Evolutionary conservation across 2,329 filamentous ascomycete species (phyloP).

Genomic region (Penicillium digitatum): DNA sequence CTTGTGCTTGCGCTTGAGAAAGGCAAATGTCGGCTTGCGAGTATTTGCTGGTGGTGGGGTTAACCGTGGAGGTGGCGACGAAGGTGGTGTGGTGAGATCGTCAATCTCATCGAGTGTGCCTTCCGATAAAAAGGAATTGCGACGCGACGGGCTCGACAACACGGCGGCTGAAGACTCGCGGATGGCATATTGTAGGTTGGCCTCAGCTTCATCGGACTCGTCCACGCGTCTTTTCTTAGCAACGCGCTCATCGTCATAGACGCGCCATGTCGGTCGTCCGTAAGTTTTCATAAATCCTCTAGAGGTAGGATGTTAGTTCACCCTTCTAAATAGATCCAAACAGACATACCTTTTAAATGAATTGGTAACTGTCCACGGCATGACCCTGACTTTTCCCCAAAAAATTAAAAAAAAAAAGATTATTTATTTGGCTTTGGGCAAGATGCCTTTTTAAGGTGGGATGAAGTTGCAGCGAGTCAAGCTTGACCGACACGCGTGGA

Average conservation of each 20-base stretch:
- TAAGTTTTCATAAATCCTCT: constrained; percentile 51
- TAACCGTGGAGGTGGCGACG: constrained; percentile 48
- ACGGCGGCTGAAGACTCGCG: constrained; percentile 46
- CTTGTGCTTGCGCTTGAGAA: constrained; percentile 47
- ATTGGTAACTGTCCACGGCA: constrained; percentile 51
- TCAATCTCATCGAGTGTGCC: constrained; percentile 39
- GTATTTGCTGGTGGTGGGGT: constrained; percentile 42
- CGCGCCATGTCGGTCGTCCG: constrained; percentile 46
- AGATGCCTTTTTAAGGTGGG: not conserved
- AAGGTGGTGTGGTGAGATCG: constrained; percentile 50
- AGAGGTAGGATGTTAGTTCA: constrained; percentile 17
- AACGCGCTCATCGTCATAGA: constrained; percentile 45
- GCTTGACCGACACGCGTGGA: constrained; percentile 23
- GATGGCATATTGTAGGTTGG: constrained; percentile 47
- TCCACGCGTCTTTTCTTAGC: constrained; percentile 47
- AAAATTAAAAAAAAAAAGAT: no score
- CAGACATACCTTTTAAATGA: constrained; percentile 46
- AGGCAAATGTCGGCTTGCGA: constrained; percentile 50
- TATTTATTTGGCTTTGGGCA: not conserved
- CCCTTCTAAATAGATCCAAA: not conserved
- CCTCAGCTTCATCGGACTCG: constrained; percentile 43
- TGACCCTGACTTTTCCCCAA: constrained; percentile 30
- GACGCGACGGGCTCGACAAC: constrained; percentile 46
- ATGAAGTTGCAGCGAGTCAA: constrained; percentile 5
- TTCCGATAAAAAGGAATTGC: constrained; percentile 45